Conservation (phyloP, 176 grass and related monocot genomes). For the Hsuehochloa calcarea region DNA sequence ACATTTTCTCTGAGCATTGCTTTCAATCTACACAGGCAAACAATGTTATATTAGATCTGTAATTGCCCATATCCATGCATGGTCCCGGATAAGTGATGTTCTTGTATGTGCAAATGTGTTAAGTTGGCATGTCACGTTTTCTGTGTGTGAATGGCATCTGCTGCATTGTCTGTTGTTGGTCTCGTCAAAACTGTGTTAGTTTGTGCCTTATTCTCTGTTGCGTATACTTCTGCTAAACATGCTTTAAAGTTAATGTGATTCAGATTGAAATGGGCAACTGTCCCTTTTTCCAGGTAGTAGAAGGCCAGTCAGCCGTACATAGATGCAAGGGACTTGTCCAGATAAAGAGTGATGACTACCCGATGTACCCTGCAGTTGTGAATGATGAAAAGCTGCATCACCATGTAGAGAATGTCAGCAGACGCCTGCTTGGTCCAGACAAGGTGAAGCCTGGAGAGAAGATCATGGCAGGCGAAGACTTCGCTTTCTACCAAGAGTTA, state of each 20-base stretch:
- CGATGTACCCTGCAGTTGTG: constrained; percentile 74
- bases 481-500: constrained; percentile 78
- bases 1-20: too few relatives aligned
- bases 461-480: constrained; percentile 96
- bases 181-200: neutral
- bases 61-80: neutral
- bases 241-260: neutral
- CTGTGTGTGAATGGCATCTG: neutral
- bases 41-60: too few relatives aligned
- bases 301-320: constrained; percentile 75
- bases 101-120: neutral
- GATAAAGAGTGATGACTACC: constrained; percentile 39
- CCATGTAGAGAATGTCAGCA: constrained; percentile 59
- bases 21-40: too few relatives aligned
- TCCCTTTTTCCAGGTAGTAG: constrained; percentile 56
- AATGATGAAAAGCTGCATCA: constrained; percentile 66
- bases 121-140: neutral
- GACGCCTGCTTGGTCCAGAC: constrained; percentile 52
- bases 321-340: constrained; percentile 51
- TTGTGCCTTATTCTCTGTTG: neutral
- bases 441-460: constrained; percentile 67
- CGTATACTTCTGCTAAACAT: neutral
- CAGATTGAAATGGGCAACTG: neutral
- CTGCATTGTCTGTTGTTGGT: neutral
- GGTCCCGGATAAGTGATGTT: neutral